phyloP scores from a whole-genome alignment of 2,329 filamentous ascomycete genomes.

The Fusarium sp. region DNA sequence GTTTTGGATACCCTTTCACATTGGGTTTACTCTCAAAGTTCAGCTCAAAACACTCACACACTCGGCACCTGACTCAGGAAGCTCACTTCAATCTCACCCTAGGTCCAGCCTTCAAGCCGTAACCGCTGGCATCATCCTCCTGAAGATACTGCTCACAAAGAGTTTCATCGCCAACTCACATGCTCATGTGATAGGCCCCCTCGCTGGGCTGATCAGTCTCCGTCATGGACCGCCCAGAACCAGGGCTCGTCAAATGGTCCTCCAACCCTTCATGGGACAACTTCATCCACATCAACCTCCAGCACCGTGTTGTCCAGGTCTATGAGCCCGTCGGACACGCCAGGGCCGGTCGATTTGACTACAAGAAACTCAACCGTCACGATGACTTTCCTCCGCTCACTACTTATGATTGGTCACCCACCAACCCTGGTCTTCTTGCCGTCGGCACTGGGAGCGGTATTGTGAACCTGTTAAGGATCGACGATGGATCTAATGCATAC shows the following conservation, averaged over 20 bases:
- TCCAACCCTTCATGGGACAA: constrained; percentile 68
- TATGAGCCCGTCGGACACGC: constrained; percentile 73
- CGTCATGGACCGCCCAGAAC: constrained; percentile 69
- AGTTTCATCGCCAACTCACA: not conserved
- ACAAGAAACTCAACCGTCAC: constrained; percentile 67
- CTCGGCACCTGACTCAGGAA: constrained; percentile 8
- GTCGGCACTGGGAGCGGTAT: constrained; percentile 82
- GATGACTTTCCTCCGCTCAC: constrained; percentile 73
- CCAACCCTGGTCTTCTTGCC: constrained; percentile 74
- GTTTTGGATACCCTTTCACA: not conserved
- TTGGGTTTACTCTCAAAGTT: not conserved
- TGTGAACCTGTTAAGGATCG: constrained; percentile 79
- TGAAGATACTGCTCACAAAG: not conserved
- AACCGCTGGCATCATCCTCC: not conserved
- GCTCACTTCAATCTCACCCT: constrained; percentile 3
- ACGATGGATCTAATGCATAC: constrained; percentile 75
- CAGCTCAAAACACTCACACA: not conserved
- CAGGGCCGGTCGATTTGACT: constrained; percentile 68
- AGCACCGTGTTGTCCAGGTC: constrained; percentile 71
- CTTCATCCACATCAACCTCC: constrained; percentile 74
- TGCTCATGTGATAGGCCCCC: not conserved
- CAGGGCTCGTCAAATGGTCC: constrained; percentile 75
- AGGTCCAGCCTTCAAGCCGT: not conserved
- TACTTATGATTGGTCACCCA: constrained; percentile 75
- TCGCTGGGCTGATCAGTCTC: constrained; percentile 12